These are phyloP conservation scores for Microcos paniculata DNA, from an alignment of 345 rosid genomes.

Conservation along the genomic window DNA sequence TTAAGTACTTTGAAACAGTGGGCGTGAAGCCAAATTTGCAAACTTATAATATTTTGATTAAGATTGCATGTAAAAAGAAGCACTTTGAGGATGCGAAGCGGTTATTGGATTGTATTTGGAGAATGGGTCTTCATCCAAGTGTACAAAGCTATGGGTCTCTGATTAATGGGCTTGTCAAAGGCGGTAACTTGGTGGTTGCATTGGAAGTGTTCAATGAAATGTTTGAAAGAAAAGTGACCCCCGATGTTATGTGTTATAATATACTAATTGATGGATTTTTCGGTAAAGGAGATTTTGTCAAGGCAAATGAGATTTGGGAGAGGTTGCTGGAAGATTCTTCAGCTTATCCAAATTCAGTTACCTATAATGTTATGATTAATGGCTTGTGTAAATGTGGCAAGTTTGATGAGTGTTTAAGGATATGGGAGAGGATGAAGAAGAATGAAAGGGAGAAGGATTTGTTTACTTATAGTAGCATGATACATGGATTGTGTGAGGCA, in stretches of 20 bases:
- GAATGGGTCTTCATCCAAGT: conserved; percentile 48
- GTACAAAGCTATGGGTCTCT: conserved; percentile 62
- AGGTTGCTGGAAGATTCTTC: conserved; percentile 45
- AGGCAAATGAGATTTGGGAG: conserved; percentile 65
- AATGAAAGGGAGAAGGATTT: conserved; percentile 65
- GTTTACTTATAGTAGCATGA: conserved; percentile 67
- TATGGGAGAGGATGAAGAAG: conserved; percentile 77
- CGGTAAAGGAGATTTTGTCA: conserved; percentile 42
- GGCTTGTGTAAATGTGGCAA: conserved; percentile 76
- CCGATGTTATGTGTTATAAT: conserved; percentile 75
- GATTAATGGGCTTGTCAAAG: conserved; percentile 50
- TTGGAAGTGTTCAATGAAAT: conserved; percentile 80
- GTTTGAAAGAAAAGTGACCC: conserved; percentile 46
- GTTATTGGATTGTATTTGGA: conserved; percentile 65
- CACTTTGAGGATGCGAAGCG: conserved; percentile 52
- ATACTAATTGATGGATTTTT: conserved; percentile 71
- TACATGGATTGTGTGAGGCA: conserved; percentile 57
- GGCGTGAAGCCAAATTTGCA: conserved; percentile 67
- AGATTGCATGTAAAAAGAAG: conserved; percentile 66
- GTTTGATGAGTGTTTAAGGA: conserved; percentile 59
- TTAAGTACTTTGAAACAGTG: conserved; percentile 42
- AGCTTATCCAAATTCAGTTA: conserved; percentile 70
- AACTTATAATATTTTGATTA: conserved; percentile 72
- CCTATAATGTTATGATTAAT: conserved; percentile 81
- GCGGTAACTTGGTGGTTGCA: conserved; percentile 55